Base-by-base conservation (phyloP, 306 rosid species). In the Luffa acutangula region DNA sequence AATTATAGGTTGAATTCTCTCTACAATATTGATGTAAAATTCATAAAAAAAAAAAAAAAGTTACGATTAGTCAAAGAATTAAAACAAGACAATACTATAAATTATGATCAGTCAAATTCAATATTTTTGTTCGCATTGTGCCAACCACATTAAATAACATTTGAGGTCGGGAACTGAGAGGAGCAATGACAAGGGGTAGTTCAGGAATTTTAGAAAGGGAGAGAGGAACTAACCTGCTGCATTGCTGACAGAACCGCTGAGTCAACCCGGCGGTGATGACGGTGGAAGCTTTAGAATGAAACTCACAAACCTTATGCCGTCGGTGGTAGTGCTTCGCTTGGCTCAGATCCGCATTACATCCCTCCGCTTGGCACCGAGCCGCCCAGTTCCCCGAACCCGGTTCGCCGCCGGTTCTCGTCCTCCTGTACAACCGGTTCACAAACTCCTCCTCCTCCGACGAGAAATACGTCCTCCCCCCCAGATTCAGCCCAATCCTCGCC, bases 211-310 rank as follows among this genome's bases (percentile, higher is more conserved):
- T 14, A 62, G 5, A 62, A 31, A 2, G 21, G 39, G 2, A 75
- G 34, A 78, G 41, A 12, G 67, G 20, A 34, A 63, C 4, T 20
- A 81, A 94, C 98, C 98, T 94, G 98, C 98, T 94, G 79, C 98
- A 94, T 87, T 94, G 98, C 80, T 94, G 98, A 90, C 98, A 94
- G 88, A 94, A 94, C 72, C 98, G 94, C 92, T 94, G 98, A 84
- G 98, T 94, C 88, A 94, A 80, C 70, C 98, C 98, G 88, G 94
- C 93, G 57, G 98, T 86, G 57, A 94, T 84, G 85, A 94, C 98
- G 59, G 95, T 91, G 82, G 98, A 85, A 48, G 98, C 92, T 57
- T 94, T 94, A 76, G 98, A 94, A 88, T 94, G 98, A 79, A 88
- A 92, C 87, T 94, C 98, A 82, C 98, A 94, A 60, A 94, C 98